These are phyloP conservation scores for Penicillium ucsense DNA, from an alignment of 495 filamentous ascomycete species.

Conservation along the genomic window DNA sequence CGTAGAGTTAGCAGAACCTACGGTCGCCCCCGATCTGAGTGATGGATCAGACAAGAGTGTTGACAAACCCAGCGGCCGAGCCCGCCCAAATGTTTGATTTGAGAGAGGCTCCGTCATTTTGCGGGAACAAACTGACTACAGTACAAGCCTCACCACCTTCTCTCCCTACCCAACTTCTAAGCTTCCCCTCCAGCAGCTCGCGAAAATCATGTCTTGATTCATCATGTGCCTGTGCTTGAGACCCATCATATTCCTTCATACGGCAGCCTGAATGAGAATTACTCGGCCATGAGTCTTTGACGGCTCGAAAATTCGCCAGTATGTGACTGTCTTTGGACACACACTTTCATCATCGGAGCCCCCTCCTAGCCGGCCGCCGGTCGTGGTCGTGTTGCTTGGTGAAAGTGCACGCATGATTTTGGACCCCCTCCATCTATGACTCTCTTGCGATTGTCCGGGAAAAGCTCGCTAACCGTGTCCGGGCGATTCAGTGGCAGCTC, in stretches of 20 bases:
- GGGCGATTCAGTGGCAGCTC: constrained; percentile 24
- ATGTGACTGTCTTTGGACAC: not conserved
- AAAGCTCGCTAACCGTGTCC: not conserved
- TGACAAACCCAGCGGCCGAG: constrained; percentile 5
- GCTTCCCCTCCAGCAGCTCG: not conserved
- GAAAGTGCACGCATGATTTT: too few relatives aligned
- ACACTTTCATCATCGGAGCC: not conserved
- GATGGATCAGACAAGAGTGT: not conserved
- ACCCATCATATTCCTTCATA: constrained; percentile 6
- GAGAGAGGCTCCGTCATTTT: too few relatives aligned
- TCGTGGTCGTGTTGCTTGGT: not conserved
- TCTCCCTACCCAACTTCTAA: not conserved
- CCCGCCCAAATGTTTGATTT: constrained; percentile 6
- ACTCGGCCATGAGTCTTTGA: constrained; percentile 14
- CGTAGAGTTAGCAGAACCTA: too few relatives aligned
- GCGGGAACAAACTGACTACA: not conserved
- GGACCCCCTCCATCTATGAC: too few relatives aligned
- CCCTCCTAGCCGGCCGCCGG: not conserved
- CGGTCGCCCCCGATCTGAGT: too few relatives aligned
- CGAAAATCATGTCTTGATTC: constrained; percentile 8
- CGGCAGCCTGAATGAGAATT: constrained; percentile 12
- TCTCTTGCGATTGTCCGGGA: not conserved
- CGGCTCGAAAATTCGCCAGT: constrained; percentile 7
- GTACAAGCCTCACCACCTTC: constrained; percentile 2
- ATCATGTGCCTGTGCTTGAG: constrained; percentile 4